A percentile compares a stretch with the other conserved stretches of the same genome.
Conservation (phyloP, 371 early-diverging fungal genomes). For the Mucor plumbeus region DNA sequence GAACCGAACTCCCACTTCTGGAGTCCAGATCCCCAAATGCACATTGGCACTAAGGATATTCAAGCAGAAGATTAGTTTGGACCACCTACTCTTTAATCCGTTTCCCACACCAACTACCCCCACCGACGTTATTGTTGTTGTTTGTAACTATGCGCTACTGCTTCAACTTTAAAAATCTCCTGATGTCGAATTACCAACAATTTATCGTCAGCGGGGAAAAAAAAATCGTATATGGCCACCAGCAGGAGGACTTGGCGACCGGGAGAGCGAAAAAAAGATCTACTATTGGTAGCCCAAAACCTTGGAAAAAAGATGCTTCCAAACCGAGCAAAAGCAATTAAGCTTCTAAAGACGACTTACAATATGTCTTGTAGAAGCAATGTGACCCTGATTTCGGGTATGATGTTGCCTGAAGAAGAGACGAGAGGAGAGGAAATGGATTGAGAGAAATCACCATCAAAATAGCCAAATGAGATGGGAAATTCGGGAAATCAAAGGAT, state of each 20-base stretch:
- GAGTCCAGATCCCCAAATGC: background rate
- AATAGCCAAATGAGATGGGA: background rate
- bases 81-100: background rate
- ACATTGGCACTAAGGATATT: background rate
- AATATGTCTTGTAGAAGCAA: background rate
- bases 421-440: background rate
- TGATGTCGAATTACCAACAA: conserved; percentile 1
- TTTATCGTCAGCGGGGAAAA: background rate
- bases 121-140: conserved; percentile 10
- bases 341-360: background rate
- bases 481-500: conserved; percentile 2
- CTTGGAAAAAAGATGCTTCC: background rate
- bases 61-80: conserved; percentile 13
- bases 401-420: background rate
- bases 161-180: background rate
- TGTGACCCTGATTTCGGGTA: background rate
- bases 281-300: background rate
- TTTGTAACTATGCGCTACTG: conserved; percentile 4
- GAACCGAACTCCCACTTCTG: background rate
- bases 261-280: background rate
- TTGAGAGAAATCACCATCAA: background rate
- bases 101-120: background rate
- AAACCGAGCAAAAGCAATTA: background rate
- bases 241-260: background rate
- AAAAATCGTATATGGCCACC: background rate